These are phyloP conservation scores for Clavispora vitiphila DNA, from an alignment of 805 yeast genomes.

Conservation along the genomic window DNA sequence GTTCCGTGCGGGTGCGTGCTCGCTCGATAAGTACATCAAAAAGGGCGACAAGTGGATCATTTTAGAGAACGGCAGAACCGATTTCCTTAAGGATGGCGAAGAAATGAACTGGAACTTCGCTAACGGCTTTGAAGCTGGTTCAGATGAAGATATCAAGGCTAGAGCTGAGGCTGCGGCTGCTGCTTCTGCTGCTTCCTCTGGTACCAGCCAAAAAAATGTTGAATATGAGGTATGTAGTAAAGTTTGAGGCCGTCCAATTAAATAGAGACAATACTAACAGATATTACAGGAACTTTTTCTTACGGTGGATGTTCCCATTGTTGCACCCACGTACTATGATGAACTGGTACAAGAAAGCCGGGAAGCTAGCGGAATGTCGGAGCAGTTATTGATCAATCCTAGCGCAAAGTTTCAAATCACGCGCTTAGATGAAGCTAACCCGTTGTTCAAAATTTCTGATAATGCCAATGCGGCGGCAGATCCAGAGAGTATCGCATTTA, in stretches of 20 bases:
- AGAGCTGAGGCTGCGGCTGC: slow-evolving; percentile 28
- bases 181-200: not conserved
- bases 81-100: slow-evolving; percentile 70
- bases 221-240: slow-evolving; percentile 16
- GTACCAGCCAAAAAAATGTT: slow-evolving; percentile 1
- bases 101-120: slow-evolving; percentile 93
- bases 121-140: slow-evolving; percentile 77
- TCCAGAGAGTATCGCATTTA: slow-evolving; percentile 15
- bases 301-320: slow-evolving; percentile 21
- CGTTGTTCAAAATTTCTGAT: slow-evolving; percentile 34
- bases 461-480: slow-evolving; percentile 19
- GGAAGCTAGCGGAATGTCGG: slow-evolving; percentile 10
- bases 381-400: slow-evolving; percentile 30
- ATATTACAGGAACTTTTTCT: slow-evolving; percentile 16
- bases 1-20: slow-evolving; percentile 77
- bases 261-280: slow-evolving; percentile 9
- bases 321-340: slow-evolving; percentile 14
- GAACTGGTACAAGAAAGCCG: slow-evolving; percentile 3
- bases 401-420: slow-evolving; percentile 38
- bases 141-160: slow-evolving; percentile 74
- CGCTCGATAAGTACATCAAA: slow-evolving; percentile 57
- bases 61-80: slow-evolving; percentile 67
- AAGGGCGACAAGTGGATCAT: slow-evolving; percentile 48
- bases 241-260: not conserved
- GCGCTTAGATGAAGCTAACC: slow-evolving; percentile 26